Base-by-base conservation (phyloP, 2,329 filamentous ascomycete species). In the Hypocrella siamensis region DNA sequence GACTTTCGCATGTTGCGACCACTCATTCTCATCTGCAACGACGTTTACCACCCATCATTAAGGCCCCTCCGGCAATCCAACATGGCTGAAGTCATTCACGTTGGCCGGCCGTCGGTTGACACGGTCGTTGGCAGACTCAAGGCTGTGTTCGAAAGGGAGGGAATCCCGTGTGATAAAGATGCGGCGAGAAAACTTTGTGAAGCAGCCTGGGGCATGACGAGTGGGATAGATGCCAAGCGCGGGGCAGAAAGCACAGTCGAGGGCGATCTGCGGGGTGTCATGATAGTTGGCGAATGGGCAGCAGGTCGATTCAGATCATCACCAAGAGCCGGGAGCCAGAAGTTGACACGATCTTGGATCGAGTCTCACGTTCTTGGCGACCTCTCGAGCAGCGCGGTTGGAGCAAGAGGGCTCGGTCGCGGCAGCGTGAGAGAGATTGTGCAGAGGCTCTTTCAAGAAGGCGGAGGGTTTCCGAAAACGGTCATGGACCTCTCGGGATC, bases 1-100 rank as follows among this genome's bases (percentile, higher is more conserved):
- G 79, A 77, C 36, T 98, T 98, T 49, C 72, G 80, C 26, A 68
- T 94, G 38, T 70, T 93, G 56, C 70, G 90, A 28, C 90, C 90
- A 0, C 63, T 98, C 19, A 84, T 98, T 31, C 64, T 98, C 30
- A 90, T 98, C 43, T 98, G 90, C 61, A 98, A 98, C 46, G 92
- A 98, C 51, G 75, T 96, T 1, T 98, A 98, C 47, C 85, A 93
- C 43, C 77, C 88, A 4, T 82, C 86, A 15, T 65, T 98, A 26
- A 72, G 85, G 18, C 85, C 83, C 0, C 63, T 98, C 6, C 75
- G 90, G n/a, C 80, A 88, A 40, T 86, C 84, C 0, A 74, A 65
- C 5, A 58, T 90, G 31, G 90, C 88, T 0, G 90, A 98, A 51
- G 75, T 96, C 25, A 77, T 98, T 16, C 85, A 93, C 47, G 79